Evolutionary conservation across 2,329 filamentous ascomycete species (phyloP).

Genomic region (Neonectria sp.): DNA sequence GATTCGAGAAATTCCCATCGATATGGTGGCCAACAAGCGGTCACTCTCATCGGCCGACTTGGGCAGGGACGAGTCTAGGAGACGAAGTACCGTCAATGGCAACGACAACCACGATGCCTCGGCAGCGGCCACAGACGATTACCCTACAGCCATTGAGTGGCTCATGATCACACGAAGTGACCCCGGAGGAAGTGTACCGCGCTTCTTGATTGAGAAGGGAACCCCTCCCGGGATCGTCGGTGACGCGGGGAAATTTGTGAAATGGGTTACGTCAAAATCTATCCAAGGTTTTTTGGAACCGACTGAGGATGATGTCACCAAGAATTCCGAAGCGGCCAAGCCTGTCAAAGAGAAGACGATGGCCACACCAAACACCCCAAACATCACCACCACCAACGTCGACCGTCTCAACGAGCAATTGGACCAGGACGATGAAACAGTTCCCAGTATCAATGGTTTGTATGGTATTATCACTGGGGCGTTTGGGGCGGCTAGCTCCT

Average conservation of each 20-base stretch:
- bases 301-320: slow-evolving; percentile 29
- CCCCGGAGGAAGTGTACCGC: slow-evolving; percentile 88
- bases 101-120: slow-evolving; percentile 31
- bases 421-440: slow-evolving; percentile 48
- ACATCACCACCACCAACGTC: slow-evolving; percentile 53
- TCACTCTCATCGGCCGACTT: slow-evolving; percentile 54
- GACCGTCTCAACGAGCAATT: slow-evolving; percentile 35
- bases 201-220: slow-evolving; percentile 92
- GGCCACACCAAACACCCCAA: slow-evolving; percentile 21
- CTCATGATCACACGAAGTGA: slow-evolving; percentile 93
- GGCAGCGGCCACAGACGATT: slow-evolving; percentile 45
- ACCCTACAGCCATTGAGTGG: slow-evolving; percentile 79
- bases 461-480: slow-evolving; percentile 71
- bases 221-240: slow-evolving; percentile 85
- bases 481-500: slow-evolving; percentile 65
- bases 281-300: slow-evolving; percentile 52
- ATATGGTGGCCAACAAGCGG: slow-evolving; percentile 54
- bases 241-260: slow-evolving; percentile 85
- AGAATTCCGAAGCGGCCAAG: slow-evolving; percentile 19
- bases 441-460: slow-evolving; percentile 62
- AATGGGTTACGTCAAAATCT: slow-evolving; percentile 73
- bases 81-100: slow-evolving; percentile 31
- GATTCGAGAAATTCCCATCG: slow-evolving; percentile 83
- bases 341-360: slow-evolving; percentile 19
- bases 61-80: slow-evolving; percentile 47